These are phyloP conservation scores for Sphaerobolus stellatus DNA, from an alignment of 1,284 basidiomycete species.

Conservation along the genomic window DNA sequence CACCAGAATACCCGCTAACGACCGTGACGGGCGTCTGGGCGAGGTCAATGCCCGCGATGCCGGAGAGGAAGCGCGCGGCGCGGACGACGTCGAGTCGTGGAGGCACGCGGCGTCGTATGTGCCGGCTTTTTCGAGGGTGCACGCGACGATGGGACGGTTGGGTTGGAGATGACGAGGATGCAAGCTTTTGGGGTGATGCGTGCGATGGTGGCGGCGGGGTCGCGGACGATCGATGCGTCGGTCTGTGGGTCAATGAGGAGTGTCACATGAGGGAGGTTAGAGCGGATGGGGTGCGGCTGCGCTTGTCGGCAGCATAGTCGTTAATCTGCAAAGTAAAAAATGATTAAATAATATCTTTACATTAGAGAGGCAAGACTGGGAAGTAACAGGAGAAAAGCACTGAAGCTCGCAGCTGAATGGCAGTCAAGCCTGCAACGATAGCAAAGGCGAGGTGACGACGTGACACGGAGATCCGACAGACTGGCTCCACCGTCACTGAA, in stretches of 20 bases:
- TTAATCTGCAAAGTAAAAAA: slow-evolving; percentile 55
- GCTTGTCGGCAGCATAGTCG: slow-evolving; percentile 81
- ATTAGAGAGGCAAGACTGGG: no score
- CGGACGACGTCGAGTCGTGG: slow-evolving; percentile 96
- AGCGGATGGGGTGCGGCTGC: slow-evolving; percentile 65
- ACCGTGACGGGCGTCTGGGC: slow-evolving; percentile 80
- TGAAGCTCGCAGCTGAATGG: no score
- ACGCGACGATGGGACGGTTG: slow-evolving; percentile 97
- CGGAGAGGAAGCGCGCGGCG: slow-evolving; percentile 86
- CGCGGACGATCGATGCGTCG: slow-evolving; percentile 94
- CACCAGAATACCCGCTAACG: slow-evolving; percentile 93
- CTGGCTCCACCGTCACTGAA: no score
- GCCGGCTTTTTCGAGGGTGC: slow-evolving; percentile 90
- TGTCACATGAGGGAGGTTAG: not conserved
- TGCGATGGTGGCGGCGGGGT: slow-evolving; percentile 87
- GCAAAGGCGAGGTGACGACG: no score
- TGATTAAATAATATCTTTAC: no score
- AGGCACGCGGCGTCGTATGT: slow-evolving; percentile 84
- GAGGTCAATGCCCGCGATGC: slow-evolving; percentile 66
- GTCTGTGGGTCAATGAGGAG: slow-evolving; percentile 48
- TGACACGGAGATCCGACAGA: no score
- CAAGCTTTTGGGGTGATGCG: slow-evolving; percentile 88
- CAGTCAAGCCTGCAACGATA: no score
- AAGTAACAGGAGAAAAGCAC: no score
- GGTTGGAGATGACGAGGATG: slow-evolving; percentile 96